Base-by-base conservation (phyloP, 495 filamentous ascomycete species). In the Hapsidospora chrysogenum region DNA sequence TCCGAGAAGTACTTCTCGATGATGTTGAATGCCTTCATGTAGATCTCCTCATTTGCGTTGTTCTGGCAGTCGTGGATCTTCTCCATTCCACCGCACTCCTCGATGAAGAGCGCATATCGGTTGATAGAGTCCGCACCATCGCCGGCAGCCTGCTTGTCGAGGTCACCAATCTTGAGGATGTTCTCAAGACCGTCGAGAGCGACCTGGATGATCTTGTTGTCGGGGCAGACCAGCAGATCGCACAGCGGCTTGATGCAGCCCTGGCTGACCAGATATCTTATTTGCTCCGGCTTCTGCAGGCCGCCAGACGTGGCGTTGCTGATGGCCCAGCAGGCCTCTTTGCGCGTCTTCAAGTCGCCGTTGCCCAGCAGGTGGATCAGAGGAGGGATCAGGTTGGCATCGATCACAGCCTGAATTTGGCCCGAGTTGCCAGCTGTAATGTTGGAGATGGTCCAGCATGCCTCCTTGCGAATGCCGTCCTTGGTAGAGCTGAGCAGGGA, bases 11-110 rank as follows among this genome's bases (percentile, higher is more conserved):
- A 96, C 66, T 94, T 95, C 72, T 96, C 92, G 49, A 99, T 99
- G 61, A 99, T 96, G 67, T 89, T 95, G 68, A 94, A 99, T 0
- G 92, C 92, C 74, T 99, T 99, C 89, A 99, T 95, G 70, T 99
- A 99, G 47, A 99, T 99, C 63, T 99, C 92, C 61, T 96, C 92
- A 62, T 99, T 99, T 61, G 92, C 87, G 47, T 99, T 99, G 61
- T 87, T 94, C 67, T 99, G 92, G 73, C 89, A 94, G 46, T 95
- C 86, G 58, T 99, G 92, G 49, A 99, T 95, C 76, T 95, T 96
- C 66, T 95, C 86, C 92, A 99, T 99, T 44, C 92, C 92, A 44
- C 83, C 84, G 39, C 85, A 89, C 54, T 99, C 92, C 63, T 99
- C 92, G 46, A 99, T 99, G 64, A 89, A 94, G 42, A 99, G 70